Base-by-base conservation (phyloP, 2,329 filamentous ascomycete species). In the Phoma sp. region DNA sequence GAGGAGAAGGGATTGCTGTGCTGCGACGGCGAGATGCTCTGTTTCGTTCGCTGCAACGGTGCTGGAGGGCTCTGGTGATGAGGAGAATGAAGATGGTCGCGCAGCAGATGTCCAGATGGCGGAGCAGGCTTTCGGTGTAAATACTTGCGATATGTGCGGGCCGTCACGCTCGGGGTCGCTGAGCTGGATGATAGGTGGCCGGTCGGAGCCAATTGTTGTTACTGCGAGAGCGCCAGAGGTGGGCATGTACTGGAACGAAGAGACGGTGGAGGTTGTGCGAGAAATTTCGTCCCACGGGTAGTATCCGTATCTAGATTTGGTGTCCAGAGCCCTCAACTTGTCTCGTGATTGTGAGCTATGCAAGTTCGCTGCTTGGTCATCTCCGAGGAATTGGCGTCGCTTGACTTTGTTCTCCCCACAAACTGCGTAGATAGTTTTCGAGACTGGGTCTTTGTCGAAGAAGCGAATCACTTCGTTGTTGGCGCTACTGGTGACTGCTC, bases 11-110 rank as follows among this genome's bases (percentile, higher is more conserved):
- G 63, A 62, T 9, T 46, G 60, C 2, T 67, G 70, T 10, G 67
- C 70, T 8, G 68, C 75, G 27, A 72, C 62, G 13, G 69, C 75
- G 24, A 76, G 55, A n/a, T 61, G 58, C 31, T 75, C 72, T 1
- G 60, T 62, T 1, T 62, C 47, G 17, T 57, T 49, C n/a, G 61
- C 62, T 38, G 69, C 58, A 4, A 68, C 43, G 24, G 38, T 66
- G 32, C 60, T 61, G 17, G 47, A 47, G 17, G 51, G 41, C 21
- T 36, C 43, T 15, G 51, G 43, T 43, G 48, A 58, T 27, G 55
- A 24, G 36, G 55, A 54, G 45, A 63, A 65, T 29, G 44, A 55
- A 0, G 40, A 37, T 12, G 68, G 69, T 41, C 67, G 65, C 2
- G 69, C 62, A 8, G 65, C 60, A 15, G 69, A 66, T 2, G 46